Conservation (phyloP, 176 grass and related monocot species). For the Oryza longistaminata region DNA sequence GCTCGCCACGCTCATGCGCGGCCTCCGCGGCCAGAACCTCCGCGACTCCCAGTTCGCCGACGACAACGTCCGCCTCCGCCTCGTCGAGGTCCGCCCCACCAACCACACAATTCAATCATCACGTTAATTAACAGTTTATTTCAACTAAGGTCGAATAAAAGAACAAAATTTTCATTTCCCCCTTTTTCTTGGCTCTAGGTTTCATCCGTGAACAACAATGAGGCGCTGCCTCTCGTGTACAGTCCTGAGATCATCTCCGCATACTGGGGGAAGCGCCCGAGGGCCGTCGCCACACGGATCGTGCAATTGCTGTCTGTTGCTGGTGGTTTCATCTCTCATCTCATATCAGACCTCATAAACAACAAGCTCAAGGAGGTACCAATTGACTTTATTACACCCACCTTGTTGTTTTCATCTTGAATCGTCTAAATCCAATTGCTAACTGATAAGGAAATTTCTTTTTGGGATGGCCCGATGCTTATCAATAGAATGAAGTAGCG, state of each 20-base stretch:
- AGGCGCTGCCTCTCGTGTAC: slow-evolving; percentile 80
- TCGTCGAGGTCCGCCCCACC: slow-evolving; percentile 64
- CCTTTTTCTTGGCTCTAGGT: slow-evolving; percentile 45
- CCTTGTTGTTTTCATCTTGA: neutral
- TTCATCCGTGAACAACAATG: slow-evolving; percentile 43
- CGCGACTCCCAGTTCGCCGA: slow-evolving; percentile 77
- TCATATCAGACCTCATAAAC: slow-evolving; percentile 74
- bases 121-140: too few species aligned
- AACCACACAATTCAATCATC: neutral
- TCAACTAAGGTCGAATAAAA: neutral
- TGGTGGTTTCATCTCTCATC: slow-evolving; percentile 85
- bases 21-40: slow-evolving; percentile 92
- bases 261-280: slow-evolving; percentile 81
- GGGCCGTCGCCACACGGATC: slow-evolving; percentile 69
- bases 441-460: neutral
- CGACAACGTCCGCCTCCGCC: slow-evolving; percentile 60
- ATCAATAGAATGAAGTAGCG: slow-evolving; percentile 69
- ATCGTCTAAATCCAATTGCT: neutral
- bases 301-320: slow-evolving; percentile 87
- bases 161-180: neutral
- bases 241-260: slow-evolving; percentile 80
- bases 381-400: neutral
- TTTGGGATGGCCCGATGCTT: neutral
- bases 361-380: slow-evolving; percentile 89
- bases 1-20: slow-evolving; percentile 84